Conservation (phyloP, 257 asterid genomes). For the Solanum chmielewskii region DNA sequence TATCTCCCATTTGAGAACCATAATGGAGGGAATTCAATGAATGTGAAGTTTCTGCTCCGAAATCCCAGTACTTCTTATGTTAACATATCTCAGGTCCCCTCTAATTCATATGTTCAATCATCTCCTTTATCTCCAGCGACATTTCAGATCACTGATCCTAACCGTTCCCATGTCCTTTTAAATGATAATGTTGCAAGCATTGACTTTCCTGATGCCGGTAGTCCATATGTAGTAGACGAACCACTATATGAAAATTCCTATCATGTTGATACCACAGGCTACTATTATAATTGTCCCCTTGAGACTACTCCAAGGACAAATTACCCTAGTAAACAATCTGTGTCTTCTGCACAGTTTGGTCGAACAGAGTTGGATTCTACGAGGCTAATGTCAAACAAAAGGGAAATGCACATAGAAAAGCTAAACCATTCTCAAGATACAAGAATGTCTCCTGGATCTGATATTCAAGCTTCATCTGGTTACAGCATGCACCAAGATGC, state of each 20-base stretch:
- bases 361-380: constrained; percentile 10
- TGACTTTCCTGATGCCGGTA: constrained; percentile 11
- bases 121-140: constrained; percentile 23
- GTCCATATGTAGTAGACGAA: constrained; percentile 14
- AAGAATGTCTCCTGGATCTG: constrained; percentile 9
- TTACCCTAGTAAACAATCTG: constrained; percentile 21
- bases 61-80: constrained; percentile 13
- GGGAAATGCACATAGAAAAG: constrained; percentile 19
- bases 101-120: constrained; percentile 20
- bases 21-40: constrained; percentile 17
- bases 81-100: constrained; percentile 17
- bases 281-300: constrained; percentile 15
- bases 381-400: constrained; percentile 9
- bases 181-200: constrained; percentile 15
- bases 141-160: constrained; percentile 19
- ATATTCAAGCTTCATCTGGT: constrained; percentile 7
- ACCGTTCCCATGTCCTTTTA: constrained; percentile 12
- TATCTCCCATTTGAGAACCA: constrained; percentile 26
- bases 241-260: constrained; percentile 14
- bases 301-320: constrained; percentile 10
- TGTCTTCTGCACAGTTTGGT: constrained; percentile 21
- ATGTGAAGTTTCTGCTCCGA: constrained; percentile 11
- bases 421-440: constrained; percentile 17
- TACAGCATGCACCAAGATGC: constrained; percentile 4
- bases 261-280: constrained; percentile 21